A percentile compares a stretch with the other conserved stretches of the same genome.
phyloP scores from a whole-genome alignment of 331 rosid species.

The Malus hybrid region DNA sequence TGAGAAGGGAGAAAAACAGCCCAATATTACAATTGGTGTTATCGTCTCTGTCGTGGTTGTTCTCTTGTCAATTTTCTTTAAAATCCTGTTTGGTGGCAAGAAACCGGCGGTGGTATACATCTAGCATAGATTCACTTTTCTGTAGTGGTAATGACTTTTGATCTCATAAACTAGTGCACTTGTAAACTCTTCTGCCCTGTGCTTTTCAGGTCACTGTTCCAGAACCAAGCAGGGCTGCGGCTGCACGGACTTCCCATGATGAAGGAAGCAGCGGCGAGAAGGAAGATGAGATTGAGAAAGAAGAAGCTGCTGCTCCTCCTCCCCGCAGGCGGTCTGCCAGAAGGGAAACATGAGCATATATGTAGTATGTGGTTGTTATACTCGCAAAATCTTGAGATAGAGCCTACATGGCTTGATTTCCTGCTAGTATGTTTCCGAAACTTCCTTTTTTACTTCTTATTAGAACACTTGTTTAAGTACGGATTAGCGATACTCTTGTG shows the following conservation, averaged over 20 bases:
- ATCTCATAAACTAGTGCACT: not conserved
- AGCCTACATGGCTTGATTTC: not conserved
- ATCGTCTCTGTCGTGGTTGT: slow-evolving; percentile 46
- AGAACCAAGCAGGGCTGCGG: slow-evolving; percentile 2
- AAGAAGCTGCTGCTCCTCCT: slow-evolving; percentile 15
- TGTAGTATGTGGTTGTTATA: not conserved
- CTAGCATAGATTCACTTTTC: not conserved
- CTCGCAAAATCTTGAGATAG: slow-evolving; percentile 6
- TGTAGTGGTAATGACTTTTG: not conserved
- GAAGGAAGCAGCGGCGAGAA: slow-evolving; percentile 17
- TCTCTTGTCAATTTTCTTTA: slow-evolving; percentile 45
- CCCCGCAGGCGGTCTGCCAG: slow-evolving; percentile 20
- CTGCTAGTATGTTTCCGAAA: not conserved
- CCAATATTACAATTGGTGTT: slow-evolving; percentile 70
- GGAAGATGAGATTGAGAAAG: slow-evolving; percentile 23
- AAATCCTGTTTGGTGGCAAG: slow-evolving; percentile 66
- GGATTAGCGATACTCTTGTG: not conserved
- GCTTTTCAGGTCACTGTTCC: slow-evolving; percentile 12
- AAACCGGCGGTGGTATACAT: slow-evolving; percentile 14
- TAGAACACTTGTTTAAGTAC: not conserved
- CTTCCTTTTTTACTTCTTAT: not conserved
- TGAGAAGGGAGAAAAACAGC: slow-evolving; percentile 70
- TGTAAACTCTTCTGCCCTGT: not conserved
- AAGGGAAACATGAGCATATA: slow-evolving; percentile 16
- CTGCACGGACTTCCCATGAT: slow-evolving; percentile 6